Evolutionary conservation across 2,329 filamentous ascomycete genomes (phyloP).

Genomic region (Paraphaeosphaeria minitans): DNA sequence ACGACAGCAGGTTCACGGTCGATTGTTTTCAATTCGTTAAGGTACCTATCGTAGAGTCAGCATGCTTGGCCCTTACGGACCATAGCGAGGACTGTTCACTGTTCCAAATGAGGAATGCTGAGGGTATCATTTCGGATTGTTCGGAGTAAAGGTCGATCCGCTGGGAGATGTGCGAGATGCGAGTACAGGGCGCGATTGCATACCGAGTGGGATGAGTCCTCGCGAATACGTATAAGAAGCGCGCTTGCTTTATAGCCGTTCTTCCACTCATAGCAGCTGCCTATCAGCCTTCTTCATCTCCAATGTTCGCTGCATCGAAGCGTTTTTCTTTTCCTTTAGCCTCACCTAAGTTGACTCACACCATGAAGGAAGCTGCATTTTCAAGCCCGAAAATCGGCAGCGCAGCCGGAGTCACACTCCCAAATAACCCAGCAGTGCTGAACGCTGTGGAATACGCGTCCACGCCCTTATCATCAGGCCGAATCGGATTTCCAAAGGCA

Average conservation of each 20-base stretch:
- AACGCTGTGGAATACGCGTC: conserved; percentile 18
- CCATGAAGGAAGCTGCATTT: conserved; percentile 18
- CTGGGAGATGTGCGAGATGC: background rate
- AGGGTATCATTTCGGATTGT: background rate
- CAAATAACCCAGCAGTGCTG: conserved; percentile 18
- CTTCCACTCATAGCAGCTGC: background rate
- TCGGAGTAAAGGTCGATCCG: background rate
- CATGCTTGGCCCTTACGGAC: background rate
- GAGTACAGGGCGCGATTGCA: background rate
- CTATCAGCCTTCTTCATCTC: background rate
- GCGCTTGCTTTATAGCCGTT: background rate
- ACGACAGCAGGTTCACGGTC: background rate
- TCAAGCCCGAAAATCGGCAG: conserved; percentile 10
- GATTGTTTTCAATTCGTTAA: background rate
- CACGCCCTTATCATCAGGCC: conserved; percentile 6
- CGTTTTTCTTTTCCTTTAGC: background rate
- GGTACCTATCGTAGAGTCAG: background rate
- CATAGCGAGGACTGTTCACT: background rate
- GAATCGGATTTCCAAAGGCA: conserved; percentile 32
- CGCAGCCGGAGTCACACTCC: conserved; percentile 14
- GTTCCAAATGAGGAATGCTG: background rate
- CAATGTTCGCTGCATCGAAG: background rate
- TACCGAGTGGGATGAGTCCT: background rate
- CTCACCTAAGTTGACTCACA: background rate
- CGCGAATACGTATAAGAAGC: background rate